A percentile compares a stretch with the other conserved stretches of the same genome.
Evolutionary conservation across 2,329 filamentous ascomycete species (phyloP).

Genomic region (Periglandula ipomoeae): DNA sequence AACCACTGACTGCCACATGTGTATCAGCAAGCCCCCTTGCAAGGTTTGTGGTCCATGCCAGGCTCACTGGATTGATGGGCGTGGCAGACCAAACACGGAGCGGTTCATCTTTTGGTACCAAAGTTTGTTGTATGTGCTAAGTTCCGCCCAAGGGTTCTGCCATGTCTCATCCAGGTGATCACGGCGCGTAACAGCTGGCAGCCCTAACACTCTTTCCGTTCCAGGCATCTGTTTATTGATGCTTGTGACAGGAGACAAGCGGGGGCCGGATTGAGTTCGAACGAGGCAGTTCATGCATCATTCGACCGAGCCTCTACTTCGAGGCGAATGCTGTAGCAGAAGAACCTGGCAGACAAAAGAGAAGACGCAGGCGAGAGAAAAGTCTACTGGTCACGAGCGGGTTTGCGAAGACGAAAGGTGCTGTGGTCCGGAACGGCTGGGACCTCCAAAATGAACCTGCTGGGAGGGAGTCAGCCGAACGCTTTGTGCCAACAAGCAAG

Average conservation of each 20-base stretch:
- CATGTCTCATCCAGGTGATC: conserved; percentile 3
- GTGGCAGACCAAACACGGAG: no score
- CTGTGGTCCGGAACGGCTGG: no score
- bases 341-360: background rate
- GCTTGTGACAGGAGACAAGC: background rate
- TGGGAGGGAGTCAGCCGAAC: background rate
- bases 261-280: background rate
- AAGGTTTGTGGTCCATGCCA: conserved; percentile 8
- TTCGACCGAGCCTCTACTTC: background rate
- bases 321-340: background rate
- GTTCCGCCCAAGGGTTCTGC: background rate
- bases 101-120: no score
- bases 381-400: background rate
- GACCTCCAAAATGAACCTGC: background rate
- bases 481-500: conserved; percentile 3
- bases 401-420: no score
- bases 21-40: background rate
- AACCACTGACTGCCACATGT: background rate
- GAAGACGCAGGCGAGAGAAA: no score
- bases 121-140: background rate
- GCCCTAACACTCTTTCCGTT: background rate
- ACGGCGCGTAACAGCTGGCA: conserved; percentile 1
- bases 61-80: background rate
- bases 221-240: background rate
- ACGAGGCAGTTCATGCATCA: background rate